Conservation (phyloP, 164 flowering plant genomes). For the Vitis cinerea region DNA sequence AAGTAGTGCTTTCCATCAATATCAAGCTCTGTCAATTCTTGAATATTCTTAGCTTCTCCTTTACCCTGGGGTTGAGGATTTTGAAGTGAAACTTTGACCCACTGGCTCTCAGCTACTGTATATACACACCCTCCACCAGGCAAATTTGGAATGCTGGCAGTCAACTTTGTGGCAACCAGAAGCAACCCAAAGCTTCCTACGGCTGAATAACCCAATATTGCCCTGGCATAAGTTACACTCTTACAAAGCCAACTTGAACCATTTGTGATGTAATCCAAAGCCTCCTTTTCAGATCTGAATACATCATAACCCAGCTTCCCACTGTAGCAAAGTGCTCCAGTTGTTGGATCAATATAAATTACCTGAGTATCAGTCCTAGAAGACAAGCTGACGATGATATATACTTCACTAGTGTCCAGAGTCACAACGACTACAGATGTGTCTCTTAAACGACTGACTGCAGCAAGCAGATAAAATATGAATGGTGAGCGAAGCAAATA, state of each 20-base stretch:
- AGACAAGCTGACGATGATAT: constrained; percentile 69
- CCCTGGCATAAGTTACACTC: constrained; percentile 58
- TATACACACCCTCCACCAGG: constrained; percentile 94
- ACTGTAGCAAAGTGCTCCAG: constrained; percentile 66
- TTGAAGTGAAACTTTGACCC: constrained; percentile 83
- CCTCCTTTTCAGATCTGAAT: constrained; percentile 71
- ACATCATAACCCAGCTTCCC: constrained; percentile 72
- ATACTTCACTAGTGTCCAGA: constrained; percentile 76
- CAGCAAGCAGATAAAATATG: constrained; percentile 7
- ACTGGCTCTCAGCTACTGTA: constrained; percentile 83
- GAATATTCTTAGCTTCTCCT: constrained; percentile 82
- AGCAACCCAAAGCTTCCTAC: constrained; percentile 77
- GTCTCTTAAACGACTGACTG: constrained; percentile 55
- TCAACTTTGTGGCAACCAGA: constrained; percentile 81
- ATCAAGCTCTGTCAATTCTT: constrained; percentile 80
- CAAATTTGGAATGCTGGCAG: constrained; percentile 61
- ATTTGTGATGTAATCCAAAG: constrained; percentile 64
- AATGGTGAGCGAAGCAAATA: neutral
- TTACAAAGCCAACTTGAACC: constrained; percentile 72
- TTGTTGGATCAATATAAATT: constrained; percentile 88
- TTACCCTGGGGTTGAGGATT: constrained; percentile 82
- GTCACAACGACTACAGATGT: constrained; percentile 76
- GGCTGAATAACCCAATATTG: constrained; percentile 88
- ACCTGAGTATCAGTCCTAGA: constrained; percentile 80
- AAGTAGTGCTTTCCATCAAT: constrained; percentile 98